Evolutionary conservation across 345 rosid species (phyloP), one percentile per base, ranked within the genome.

Genomic region (Cardiospermum halicacabum): DNA sequence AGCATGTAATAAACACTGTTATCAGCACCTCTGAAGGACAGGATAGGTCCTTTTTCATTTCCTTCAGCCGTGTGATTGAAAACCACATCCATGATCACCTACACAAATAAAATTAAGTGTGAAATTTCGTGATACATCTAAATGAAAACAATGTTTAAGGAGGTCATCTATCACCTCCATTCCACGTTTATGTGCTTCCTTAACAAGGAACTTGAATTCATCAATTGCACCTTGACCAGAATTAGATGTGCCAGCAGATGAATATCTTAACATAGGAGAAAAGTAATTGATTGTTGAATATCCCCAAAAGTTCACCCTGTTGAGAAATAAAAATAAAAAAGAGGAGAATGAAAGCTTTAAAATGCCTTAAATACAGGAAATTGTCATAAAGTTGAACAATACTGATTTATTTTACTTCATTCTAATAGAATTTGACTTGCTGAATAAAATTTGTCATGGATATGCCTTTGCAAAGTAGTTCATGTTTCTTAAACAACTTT

Each of bases 1-100:
- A 92, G 82, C 92, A 92, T 89, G 83, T 92, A 92, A 77, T 92
- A 92, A 68, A 86, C 86, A 69, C 96, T 83, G 74, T 89, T 89
- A 74, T 92, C 98, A 66, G 81, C 82, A 72, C 98, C 98, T 77
- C 92, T 89, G 67, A 92, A 92, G 65, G 98, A 89, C 37, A 88
- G 55, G 69, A 74, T 80, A 50, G 91, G 97, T 18, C 98, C 98
- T 78, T 83, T 81, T 72, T 88, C 97, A 81, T 92, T 92, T 66
- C 98, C 98, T 82, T 92, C 98, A 21, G 97, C 96, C 19, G 98
- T 92, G 82, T 92, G 98, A 78, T 92, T 92, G 84, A 92, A 86
- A 65, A 92, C 97, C 31, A 92, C 96, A 75, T 92, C 98, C 97
- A 92, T 83, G 70, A 89, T 42, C 40, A 92, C 96, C 98, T 92